phyloP scores from a whole-genome alignment of 768 basidiomycete species.

The Boletus edulis region DNA sequence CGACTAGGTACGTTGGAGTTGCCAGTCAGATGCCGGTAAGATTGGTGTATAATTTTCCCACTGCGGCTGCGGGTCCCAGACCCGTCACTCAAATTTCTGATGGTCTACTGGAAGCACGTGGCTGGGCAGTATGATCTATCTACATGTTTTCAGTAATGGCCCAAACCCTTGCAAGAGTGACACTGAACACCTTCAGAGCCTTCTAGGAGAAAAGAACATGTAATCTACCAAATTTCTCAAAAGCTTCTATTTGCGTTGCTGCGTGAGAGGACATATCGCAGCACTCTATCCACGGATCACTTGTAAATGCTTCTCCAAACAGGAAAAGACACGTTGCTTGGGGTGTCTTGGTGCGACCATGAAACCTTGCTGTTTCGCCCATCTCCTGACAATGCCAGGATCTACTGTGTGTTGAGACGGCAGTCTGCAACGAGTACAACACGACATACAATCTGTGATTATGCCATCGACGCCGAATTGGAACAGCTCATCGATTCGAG shows the following conservation, averaged over 20 bases:
- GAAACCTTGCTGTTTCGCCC: slow-evolving; percentile 51
- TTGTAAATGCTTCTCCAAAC: slow-evolving; percentile 48
- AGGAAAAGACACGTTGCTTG: slow-evolving; percentile 57
- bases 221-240: neutral
- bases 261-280: neutral
- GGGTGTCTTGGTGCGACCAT: slow-evolving; percentile 56
- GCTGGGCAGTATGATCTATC: no score
- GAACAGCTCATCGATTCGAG: slow-evolving; percentile 57
- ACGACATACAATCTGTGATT: slow-evolving; percentile 62
- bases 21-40: no score
- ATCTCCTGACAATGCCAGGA: slow-evolving; percentile 56
- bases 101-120: no score
- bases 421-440: neutral
- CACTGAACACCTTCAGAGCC: neutral
- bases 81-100: no score
- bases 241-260: no score
- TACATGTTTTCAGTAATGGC: no score
- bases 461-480: slow-evolving; percentile 69
- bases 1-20: no score
- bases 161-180: no score
- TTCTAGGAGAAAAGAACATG: neutral
- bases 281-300: neutral
- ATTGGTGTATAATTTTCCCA: no score
- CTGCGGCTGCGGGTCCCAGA: no score
- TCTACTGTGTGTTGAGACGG: slow-evolving; percentile 29